Percentiles rank a stretch among this genome's conserved stretches.
phyloP scores from a whole-genome alignment of 306 rosid genomes.

The Spatholobus suberectus region DNA sequence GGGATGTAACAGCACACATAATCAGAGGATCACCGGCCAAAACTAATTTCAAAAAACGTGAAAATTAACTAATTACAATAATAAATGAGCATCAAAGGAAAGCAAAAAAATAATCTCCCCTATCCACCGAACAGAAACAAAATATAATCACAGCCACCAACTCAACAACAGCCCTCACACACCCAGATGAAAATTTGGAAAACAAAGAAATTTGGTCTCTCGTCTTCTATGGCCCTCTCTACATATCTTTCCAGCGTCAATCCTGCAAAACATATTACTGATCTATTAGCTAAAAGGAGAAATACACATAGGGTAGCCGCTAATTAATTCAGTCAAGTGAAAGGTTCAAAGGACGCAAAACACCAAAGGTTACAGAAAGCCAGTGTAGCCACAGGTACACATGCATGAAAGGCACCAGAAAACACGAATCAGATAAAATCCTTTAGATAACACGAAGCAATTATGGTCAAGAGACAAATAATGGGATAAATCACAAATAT shows the following conservation, averaged over 20 bases:
- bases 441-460: neutral
- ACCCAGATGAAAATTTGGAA: constrained; percentile 31
- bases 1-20: constrained; percentile 3
- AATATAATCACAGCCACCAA: constrained; percentile 46
- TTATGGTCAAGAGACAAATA: neutral
- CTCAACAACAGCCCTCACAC: constrained; percentile 29
- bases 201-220: constrained; percentile 15
- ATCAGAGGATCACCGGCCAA: constrained; percentile 30
- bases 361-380: neutral
- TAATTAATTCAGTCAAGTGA: constrained; percentile 9
- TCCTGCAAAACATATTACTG: constrained; percentile 52
- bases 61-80: constrained; percentile 59
- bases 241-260: constrained; percentile 34
- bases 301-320: neutral
- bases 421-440: neutral
- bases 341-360: constrained; percentile 1
- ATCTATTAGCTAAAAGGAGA: constrained; percentile 27
- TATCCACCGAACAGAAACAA: constrained; percentile 39
- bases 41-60: constrained; percentile 29
- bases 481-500: neutral
- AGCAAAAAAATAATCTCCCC: constrained; percentile 24
- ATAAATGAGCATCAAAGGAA: constrained; percentile 37
- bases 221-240: constrained; percentile 33
- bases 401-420: neutral
- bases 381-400: neutral